A percentile compares a stretch with the other conserved stretches of the same genome.
These are phyloP conservation scores for Hypomontagnella monticulosa DNA, from an alignment of 495 filamentous ascomycete genomes.

Conservation along the genomic window DNA sequence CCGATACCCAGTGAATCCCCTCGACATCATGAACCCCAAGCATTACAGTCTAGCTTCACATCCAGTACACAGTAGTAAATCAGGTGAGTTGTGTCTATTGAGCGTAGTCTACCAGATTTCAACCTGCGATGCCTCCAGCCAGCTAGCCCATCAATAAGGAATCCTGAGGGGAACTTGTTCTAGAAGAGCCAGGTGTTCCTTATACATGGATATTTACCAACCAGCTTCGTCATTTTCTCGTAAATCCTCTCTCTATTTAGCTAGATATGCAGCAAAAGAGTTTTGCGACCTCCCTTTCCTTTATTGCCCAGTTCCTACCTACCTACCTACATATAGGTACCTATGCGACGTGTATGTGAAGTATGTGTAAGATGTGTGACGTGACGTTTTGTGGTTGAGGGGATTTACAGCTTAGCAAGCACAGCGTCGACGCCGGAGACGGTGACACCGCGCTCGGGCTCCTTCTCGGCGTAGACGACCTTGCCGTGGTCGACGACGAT, in stretches of 20 bases:
- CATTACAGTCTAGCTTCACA: neutral
- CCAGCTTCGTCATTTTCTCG: no score
- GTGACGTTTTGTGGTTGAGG: neutral
- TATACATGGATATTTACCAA: no score
- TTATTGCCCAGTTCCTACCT: neutral
- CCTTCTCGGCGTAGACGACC: conserved; percentile 85
- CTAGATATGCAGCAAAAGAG: neutral
- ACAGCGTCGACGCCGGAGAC: conserved; percentile 80
- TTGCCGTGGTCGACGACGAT: conserved; percentile 91
- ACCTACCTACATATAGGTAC: neutral
- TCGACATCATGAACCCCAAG: no score
- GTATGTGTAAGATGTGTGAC: conserved; percentile 3
- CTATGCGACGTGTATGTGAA: neutral
- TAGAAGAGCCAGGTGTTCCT: neutral
- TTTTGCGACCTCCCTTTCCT: neutral
- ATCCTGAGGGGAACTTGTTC: neutral
- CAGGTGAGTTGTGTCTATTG: conserved; percentile 24
- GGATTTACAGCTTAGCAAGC: conserved; percentile 68
- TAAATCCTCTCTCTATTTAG: no score
- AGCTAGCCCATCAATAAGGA: neutral
- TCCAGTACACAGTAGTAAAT: neutral
- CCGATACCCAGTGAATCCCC: no score
- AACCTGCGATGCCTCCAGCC: neutral
- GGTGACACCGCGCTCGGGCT: conserved; percentile 74
- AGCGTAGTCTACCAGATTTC: conserved; percentile 21